Evolutionary conservation across 129 eudicot genomes (phyloP).

Genomic region (Dittrichia graveolens): DNA sequence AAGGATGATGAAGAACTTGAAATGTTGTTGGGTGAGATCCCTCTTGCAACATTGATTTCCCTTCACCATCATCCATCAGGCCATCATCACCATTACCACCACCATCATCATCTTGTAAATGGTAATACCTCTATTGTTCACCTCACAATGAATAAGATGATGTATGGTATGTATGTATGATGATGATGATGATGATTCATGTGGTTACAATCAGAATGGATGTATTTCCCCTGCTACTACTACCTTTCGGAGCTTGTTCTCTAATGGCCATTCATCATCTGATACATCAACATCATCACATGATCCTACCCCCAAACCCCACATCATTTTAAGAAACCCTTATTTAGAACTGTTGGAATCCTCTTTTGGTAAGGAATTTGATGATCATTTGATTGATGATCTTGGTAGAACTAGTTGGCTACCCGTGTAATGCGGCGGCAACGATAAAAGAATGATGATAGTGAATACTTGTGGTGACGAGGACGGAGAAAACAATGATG

Average conservation of each 20-base stretch:
- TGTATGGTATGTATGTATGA: constrained; percentile 49
- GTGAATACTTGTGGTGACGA: no score
- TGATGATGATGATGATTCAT: constrained; percentile 25
- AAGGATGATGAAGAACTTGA: constrained; percentile 81
- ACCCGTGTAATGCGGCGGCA: no score
- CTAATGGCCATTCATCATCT: constrained; percentile 51
- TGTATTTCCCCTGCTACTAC: constrained; percentile 54
- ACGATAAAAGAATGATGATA: no score
- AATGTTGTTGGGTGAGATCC: constrained; percentile 83
- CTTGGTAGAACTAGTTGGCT: constrained; percentile 11
- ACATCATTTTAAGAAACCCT: constrained; percentile 35
- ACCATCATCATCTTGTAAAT: constrained; percentile 36
- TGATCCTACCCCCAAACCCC: constrained; percentile 42
- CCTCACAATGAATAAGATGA: constrained; percentile 32
- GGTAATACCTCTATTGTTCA: constrained; percentile 34
- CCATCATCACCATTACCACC: constrained; percentile 28
- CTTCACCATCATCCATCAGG: constrained; percentile 33
- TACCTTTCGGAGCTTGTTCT: constrained; percentile 42
- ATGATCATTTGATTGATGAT: constrained; percentile 42
- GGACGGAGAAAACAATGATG: no score
- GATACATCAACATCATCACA: constrained; percentile 42
- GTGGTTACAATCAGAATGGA: constrained; percentile 39
- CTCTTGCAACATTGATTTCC: constrained; percentile 62
- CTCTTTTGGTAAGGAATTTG: constrained; percentile 30
- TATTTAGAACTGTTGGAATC: constrained; percentile 28